These are phyloP conservation scores for Lantana camara DNA, from an alignment of 257 asterid genomes.

Conservation along the genomic window DNA sequence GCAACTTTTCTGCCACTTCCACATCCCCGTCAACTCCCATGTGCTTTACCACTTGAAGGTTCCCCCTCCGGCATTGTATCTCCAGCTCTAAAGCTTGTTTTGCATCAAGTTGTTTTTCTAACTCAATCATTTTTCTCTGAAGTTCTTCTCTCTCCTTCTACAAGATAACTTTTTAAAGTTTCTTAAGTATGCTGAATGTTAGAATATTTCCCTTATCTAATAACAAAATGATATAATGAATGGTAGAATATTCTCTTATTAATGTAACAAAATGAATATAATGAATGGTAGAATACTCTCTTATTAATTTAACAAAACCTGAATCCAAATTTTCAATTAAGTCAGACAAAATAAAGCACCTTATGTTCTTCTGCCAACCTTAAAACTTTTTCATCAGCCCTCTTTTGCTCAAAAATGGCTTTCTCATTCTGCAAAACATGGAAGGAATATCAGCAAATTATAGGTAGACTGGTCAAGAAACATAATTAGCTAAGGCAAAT, in stretches of 20 bases:
- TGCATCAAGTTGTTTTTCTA: conserved; percentile 66
- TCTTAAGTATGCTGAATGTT: background rate
- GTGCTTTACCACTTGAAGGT: conserved; percentile 54
- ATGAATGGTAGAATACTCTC: too few species aligned
- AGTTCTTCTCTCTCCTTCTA: conserved; percentile 60
- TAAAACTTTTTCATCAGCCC: conserved; percentile 34
- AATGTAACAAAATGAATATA: too few species aligned
- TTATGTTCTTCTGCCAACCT: conserved; percentile 49
- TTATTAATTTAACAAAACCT: background rate
- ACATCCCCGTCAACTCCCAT: conserved; percentile 62
- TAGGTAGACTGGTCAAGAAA: too few species aligned
- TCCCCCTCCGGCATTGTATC: conserved; percentile 51
- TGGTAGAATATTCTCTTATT: too few species aligned
- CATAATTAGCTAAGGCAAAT: background rate
- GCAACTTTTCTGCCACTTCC: conserved; percentile 44
- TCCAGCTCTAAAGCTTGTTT: conserved; percentile 74
- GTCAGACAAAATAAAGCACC: conserved; percentile 31
- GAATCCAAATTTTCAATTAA: background rate
- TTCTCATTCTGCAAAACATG: conserved; percentile 36
- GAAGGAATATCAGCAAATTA: background rate
- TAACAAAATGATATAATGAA: too few species aligned
- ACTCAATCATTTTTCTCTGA: conserved; percentile 51
- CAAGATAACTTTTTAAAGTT: background rate
- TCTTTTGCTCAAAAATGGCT: conserved; percentile 41
- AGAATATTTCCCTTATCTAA: too few species aligned